Base-by-base conservation (phyloP, 495 filamentous ascomycete genomes). In the Aspergillus sclerotiicarbonarius region DNA sequence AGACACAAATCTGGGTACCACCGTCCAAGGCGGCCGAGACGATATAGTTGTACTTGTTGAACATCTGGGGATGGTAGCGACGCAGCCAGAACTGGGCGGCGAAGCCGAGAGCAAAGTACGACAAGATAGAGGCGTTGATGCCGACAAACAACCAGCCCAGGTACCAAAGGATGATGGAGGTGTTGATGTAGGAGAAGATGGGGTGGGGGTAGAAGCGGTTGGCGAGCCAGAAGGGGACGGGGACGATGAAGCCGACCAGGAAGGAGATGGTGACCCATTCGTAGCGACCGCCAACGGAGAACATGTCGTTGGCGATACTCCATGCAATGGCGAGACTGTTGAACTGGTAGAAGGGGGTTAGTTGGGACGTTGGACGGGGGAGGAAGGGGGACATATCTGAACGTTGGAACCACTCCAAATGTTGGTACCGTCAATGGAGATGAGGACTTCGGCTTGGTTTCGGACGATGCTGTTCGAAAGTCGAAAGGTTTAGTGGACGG, bases 231-330 rank as follows among this genome's bases (percentile, higher is more conserved):
- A 50, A 50, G 13, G 47, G 47, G 1, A 50, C 47, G 19, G 47
- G 47, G 3, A 32, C 47, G 47, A 50, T 31, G 47, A 50, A 50
- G 47, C 47, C 47, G 29, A 50, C 25, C 47, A 50, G 47, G 19
- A 33, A 50, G 25, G 47, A 50, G 47, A 50, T 50, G 4, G 47
- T 50, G 1, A 50, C 47, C 47, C 47, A 50, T 18, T 50, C 7
- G 47, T 50, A 50, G 25, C 47, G 47, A 32, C 47, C 47, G 8
- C 47, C 47, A 12, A 50, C 32, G 4, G 47, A 50, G 47, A 50
- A 50, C 47, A 50, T 50, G 47, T 50, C 47, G 13, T 50, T 50
- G 47, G 47, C 47, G 25, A 50, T 31, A 50, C 47, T 50, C 47
- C 47, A 50, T 5, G 47, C 47, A 6, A 50, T 50, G 10, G 47